phyloP scores from a whole-genome alignment of 106 monocot species.

The Dendrobium nobile region DNA sequence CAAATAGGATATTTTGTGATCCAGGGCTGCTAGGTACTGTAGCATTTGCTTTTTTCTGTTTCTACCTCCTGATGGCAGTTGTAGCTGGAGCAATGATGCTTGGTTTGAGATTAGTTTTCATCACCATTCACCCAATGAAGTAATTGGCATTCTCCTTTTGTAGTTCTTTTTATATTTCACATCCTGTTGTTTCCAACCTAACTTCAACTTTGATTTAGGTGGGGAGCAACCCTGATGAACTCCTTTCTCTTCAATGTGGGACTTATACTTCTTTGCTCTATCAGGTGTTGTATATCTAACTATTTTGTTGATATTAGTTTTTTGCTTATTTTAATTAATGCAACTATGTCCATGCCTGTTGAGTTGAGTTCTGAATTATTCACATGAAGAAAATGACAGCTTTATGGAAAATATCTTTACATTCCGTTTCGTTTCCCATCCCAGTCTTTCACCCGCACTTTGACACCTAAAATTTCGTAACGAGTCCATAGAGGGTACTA shows the following conservation, averaged over 20 bases:
- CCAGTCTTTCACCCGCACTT: too few relatives aligned
- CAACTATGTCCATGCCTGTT: neutral
- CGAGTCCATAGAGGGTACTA: too few relatives aligned
- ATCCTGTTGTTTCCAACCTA: neutral
- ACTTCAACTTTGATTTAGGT: slow-evolving; percentile 40
- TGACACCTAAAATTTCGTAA: too few relatives aligned
- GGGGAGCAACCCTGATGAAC: slow-evolving; percentile 99
- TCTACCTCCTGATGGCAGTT: slow-evolving; percentile 91
- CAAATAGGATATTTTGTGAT: slow-evolving; percentile 9
- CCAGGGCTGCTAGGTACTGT: slow-evolving; percentile 90
- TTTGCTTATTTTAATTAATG: neutral
- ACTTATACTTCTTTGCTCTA: slow-evolving; percentile 89
- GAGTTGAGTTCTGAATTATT: neutral
- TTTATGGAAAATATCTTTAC: neutral
- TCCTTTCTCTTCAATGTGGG: slow-evolving; percentile 98
- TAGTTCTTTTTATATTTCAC: neutral
- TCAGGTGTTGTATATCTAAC: slow-evolving; percentile 51
- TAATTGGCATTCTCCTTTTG: slow-evolving; percentile 21
- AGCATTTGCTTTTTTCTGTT: slow-evolving; percentile 97
- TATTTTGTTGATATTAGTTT: neutral
- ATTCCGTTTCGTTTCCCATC: too few relatives aligned
- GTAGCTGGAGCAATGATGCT: slow-evolving; percentile 98
- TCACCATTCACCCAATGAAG: slow-evolving; percentile 99
- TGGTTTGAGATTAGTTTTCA: slow-evolving; percentile 84
- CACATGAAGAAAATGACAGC: neutral